Percentiles rank a stretch among this genome's conserved stretches.
Conservation (phyloP, 805 yeast genomes). For the Maudiozyma serrabonitensis region DNA sequence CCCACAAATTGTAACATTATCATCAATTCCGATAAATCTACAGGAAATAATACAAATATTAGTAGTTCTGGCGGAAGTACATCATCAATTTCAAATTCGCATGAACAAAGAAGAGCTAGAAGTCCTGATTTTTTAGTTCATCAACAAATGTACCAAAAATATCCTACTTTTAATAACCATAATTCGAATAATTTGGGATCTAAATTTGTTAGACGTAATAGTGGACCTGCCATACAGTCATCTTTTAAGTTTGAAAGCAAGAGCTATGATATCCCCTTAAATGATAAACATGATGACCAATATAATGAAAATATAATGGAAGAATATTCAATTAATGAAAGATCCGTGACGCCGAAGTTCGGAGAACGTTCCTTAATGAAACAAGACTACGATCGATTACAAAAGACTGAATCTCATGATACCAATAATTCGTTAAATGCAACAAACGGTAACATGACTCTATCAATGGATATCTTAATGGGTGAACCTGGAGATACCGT, state of each 20-base stretch:
- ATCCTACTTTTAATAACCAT: not conserved
- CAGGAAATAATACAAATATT: not conserved
- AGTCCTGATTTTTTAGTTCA: constrained; percentile 9
- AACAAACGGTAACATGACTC: not conserved
- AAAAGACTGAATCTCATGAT: not conserved
- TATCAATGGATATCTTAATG: constrained; percentile 17
- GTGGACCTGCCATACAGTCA: constrained; percentile 4
- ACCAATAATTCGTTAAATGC: not conserved
- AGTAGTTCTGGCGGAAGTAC: not conserved
- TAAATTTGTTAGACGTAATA: constrained; percentile 5
- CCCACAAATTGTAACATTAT: constrained; percentile 1
- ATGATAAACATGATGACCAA: not conserved
- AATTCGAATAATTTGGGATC: not conserved
- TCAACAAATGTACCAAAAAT: constrained; percentile 8
- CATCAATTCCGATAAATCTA: not conserved
- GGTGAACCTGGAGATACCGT: constrained; percentile 30
- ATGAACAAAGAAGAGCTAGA: constrained; percentile 11
- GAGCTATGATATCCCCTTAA: constrained; percentile 29
- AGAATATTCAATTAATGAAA: not conserved
- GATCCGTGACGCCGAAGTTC: not conserved
- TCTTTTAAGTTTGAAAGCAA: constrained; percentile 32
- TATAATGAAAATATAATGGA: not conserved
- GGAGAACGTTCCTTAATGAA: not conserved
- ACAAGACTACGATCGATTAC: not conserved
- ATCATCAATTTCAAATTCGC: not conserved